A percentile compares a stretch with the other conserved stretches of the same genome.
Conservation (phyloP, 495 filamentous ascomycete species). For the Xylaria scruposa region DNA sequence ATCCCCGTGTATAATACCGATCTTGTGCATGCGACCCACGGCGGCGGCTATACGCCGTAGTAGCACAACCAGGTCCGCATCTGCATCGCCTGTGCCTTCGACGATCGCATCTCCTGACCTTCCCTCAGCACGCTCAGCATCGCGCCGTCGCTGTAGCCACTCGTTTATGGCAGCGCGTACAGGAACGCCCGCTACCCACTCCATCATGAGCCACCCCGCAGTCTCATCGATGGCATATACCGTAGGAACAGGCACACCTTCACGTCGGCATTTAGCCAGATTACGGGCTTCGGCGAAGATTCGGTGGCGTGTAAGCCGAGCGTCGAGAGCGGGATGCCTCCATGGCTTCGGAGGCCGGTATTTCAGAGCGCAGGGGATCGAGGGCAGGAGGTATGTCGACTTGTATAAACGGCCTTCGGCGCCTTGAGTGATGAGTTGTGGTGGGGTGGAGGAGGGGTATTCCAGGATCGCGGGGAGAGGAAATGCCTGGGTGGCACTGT, state of each 20-base stretch:
- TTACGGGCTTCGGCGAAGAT: slow-evolving; percentile 88
- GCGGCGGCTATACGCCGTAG: slow-evolving; percentile 75
- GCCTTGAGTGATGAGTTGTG: slow-evolving; percentile 80
- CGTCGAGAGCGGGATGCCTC: slow-evolving; percentile 89
- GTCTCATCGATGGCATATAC: slow-evolving; percentile 78
- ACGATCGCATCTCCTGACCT: slow-evolving; percentile 49
- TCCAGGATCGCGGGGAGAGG: slow-evolving; percentile 68
- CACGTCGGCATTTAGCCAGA: slow-evolving; percentile 72
- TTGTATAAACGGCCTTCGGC: slow-evolving; percentile 94
- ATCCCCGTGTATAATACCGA: slow-evolving; percentile 91
- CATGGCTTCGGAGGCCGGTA: slow-evolving; percentile 92
- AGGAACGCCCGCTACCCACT: slow-evolving; percentile 83
- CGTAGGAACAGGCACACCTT: slow-evolving; percentile 79
- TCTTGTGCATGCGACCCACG: slow-evolving; percentile 80
- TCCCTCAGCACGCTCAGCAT: slow-evolving; percentile 47
- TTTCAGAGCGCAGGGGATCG: slow-evolving; percentile 81
- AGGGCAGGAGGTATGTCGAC: slow-evolving; percentile 76
- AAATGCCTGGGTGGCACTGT: slow-evolving; percentile 37
- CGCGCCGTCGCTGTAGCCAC: slow-evolving; percentile 55
- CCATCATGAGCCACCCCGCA: slow-evolving; percentile 83
- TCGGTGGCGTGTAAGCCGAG: slow-evolving; percentile 82
- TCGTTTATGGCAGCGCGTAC: slow-evolving; percentile 71
- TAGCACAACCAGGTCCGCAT: slow-evolving; percentile 54
- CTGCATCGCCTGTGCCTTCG: slow-evolving; percentile 44
- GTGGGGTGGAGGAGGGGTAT: slow-evolving; percentile 64